Evolutionary conservation across 257 asterid genomes (phyloP), one percentile per base, ranked within the genome.

Genomic region (Verbascum thapsus): DNA sequence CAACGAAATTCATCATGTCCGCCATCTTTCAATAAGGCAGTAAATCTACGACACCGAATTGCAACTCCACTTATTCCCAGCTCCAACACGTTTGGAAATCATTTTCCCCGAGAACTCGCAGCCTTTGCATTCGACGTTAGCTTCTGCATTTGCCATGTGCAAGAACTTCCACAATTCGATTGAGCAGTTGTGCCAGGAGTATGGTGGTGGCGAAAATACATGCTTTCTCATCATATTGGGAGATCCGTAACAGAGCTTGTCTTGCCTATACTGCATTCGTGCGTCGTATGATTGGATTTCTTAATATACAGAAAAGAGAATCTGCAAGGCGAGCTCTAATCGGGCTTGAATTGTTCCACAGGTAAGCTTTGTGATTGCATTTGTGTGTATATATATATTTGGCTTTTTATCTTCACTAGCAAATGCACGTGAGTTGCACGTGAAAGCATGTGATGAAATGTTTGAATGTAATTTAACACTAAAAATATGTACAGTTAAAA

Each of bases 181-280:
- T 41, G 83, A 70, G 70, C 72, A 63, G 70, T 85, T 89, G 1
- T 89, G 91, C 55, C 82, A 79, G 62, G 94, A 82, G 77, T 92
- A 92, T 53, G 89, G 88, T 40, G 83, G 85, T 11, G 79, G 65
- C 57, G 81, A 63, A n/a, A n/a, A n/a, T n/a, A n/a, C n/a, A n/a
- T n/a, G n/a, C n/a, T n/a, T n/a, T n/a, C n/a, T 92, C 99, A 61
- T 49, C 97, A 10, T 81, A 92, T 61, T 92, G 99, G 99, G 99
- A 92, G 81, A 79, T 92, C 61, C 89, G 99, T 32, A 92, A 92
- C 75, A 87, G 99, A 80, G 99, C 99, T 56, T 89, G 95, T 74
- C 97, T 87, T 38, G 94, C 99, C 22, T 92, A 87, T 69, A 92
- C 97, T 74, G 91, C 99, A 61, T 78, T 92, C 84, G 84, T 89